Evolutionary conservation across 345 rosid genomes (phyloP).

Genomic region (Linum usitatissimum): DNA sequence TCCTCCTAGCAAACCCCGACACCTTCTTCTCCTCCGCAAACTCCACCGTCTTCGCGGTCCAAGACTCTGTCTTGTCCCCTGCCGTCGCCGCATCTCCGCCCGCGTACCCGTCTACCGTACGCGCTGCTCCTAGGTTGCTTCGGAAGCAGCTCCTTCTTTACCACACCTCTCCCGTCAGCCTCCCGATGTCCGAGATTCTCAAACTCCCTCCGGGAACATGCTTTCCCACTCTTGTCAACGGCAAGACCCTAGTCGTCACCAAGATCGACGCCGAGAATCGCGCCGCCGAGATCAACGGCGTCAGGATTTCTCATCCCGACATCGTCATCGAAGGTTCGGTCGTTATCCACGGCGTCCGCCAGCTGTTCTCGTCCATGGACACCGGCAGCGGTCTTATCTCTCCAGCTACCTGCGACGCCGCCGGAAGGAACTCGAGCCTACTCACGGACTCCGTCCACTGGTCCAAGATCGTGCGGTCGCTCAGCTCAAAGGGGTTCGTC

Average conservation of each 20-base stretch:
- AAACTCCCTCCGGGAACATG: slow-evolving; percentile 36
- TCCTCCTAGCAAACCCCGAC: slow-evolving; percentile 50
- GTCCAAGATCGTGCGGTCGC: slow-evolving; percentile 41
- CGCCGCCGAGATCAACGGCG: slow-evolving; percentile 43
- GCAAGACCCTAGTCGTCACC: slow-evolving; percentile 43
- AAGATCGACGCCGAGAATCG: slow-evolving; percentile 24
- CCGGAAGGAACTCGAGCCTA: slow-evolving; percentile 11
- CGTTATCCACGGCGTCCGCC: slow-evolving; percentile 59
- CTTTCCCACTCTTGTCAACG: slow-evolving; percentile 43
- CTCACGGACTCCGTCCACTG: slow-evolving; percentile 31
- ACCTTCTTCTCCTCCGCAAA: slow-evolving; percentile 44
- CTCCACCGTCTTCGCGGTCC: slow-evolving; percentile 61
- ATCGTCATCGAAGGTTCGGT: slow-evolving; percentile 50
- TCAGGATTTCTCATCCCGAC: slow-evolving; percentile 50
- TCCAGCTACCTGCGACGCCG: slow-evolving; percentile 23
- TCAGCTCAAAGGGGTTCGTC: slow-evolving; percentile 60
- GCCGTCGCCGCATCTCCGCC: slow-evolving; percentile 26
- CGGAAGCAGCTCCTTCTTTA: slow-evolving; percentile 56
- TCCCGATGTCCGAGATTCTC: slow-evolving; percentile 43
- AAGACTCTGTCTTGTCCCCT: slow-evolving; percentile 46
- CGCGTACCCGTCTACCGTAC: too few relatives aligned
- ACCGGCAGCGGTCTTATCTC: slow-evolving; percentile 23
- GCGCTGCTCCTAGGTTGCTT: slow-evolving; percentile 45
- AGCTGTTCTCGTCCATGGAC: slow-evolving; percentile 37
- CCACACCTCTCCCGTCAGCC: slow-evolving; percentile 45